These are phyloP conservation scores for Peronospora farinosa DNA, from an alignment of 352 stramenopile species.

Conservation along the genomic window DNA sequence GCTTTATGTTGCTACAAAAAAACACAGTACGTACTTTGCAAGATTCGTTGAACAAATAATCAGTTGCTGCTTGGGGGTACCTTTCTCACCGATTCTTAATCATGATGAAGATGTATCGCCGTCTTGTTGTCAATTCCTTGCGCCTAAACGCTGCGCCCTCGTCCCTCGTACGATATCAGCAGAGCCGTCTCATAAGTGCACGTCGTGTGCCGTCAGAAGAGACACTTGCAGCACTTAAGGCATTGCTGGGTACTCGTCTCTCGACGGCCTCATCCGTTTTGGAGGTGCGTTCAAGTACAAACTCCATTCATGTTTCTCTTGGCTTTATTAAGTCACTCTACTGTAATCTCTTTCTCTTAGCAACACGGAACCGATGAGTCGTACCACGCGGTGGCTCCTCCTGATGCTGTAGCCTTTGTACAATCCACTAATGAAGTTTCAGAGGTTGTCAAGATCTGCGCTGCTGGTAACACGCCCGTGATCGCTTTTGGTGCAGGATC, in stretches of 20 bases:
- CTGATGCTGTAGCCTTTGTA: constrained; percentile 85
- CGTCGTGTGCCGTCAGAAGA: constrained; percentile 27
- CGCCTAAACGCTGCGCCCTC: constrained; percentile 14
- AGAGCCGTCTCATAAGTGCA: constrained; percentile 20
- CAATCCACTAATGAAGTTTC: constrained; percentile 84
- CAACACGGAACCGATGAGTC: constrained; percentile 90
- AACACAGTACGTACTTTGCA: too few relatives aligned
- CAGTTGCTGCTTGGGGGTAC: neutral
- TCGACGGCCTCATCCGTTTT: constrained; percentile 56
- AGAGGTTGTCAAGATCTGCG: constrained; percentile 88
- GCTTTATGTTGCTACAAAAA: neutral
- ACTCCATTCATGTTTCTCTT: neutral
- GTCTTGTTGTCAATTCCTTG: constrained; percentile 20
- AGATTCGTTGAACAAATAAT: too few relatives aligned
- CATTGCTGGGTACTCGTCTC: constrained; percentile 63
- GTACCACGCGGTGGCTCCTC: constrained; percentile 79
- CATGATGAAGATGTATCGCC: constrained; percentile 26
- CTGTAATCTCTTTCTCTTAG: constrained; percentile 13
- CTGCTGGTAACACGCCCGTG: constrained; percentile 76
- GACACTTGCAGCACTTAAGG: constrained; percentile 41
- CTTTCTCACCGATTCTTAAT: neutral
- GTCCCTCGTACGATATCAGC: constrained; percentile 14
- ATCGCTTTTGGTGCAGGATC: constrained; percentile 92
- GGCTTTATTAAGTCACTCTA: neutral
- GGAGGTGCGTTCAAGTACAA: constrained; percentile 30